Base-by-base conservation (phyloP, 2,329 filamentous ascomycete genomes). In the Aspergillus fischeri region DNA sequence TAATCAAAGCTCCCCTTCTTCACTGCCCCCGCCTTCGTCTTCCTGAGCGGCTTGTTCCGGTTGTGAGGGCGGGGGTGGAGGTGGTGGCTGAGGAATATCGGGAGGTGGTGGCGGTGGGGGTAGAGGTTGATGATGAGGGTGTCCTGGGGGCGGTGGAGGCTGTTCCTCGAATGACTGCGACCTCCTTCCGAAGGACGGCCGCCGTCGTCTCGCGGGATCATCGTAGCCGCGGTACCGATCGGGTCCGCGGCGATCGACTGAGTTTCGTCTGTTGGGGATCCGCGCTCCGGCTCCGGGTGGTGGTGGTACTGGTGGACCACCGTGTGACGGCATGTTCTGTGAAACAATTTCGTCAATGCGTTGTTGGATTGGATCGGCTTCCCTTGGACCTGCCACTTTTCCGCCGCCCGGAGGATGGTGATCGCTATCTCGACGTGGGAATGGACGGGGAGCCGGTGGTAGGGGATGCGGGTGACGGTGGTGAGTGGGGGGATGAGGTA, bases 1-100 rank as follows among this genome's bases (percentile, higher is more conserved):
- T 6, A 27, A 24, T 51, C 55, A 77, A 38, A 77, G 64, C 58
- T 78, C 76, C 14, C 76, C 75, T 54, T 77, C 76, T 60, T 78
- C 76, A 53, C 75, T 77, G 3, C 75, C 74, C 28, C 68, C 73
- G 6, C 68, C 73, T 45, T 74, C 73, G 21, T 68, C 69, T 21
- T 63, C 59, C 29, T 48, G 48, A 27, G 59, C 55, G 41, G 20
- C 53, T n/a, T 56, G 44, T 11, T 27, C 35, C 49, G 32, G 24
- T 52, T 55, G 35, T 1, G 55, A 38, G 3, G 45, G 57, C 29
- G 48, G 60, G 27, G 45, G 59, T 21, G 52, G 47, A 47, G 59
- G 52, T 10, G 58, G 59, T 20, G 54, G 54, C 28, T 29, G 51
- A 51, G 29, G 17, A 4, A 48, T 32, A 47, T 57, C 55, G 5